These are phyloP conservation scores for Saitozyma sp. DNA, from an alignment of 768 basidiomycete species.

Conservation along the genomic window DNA sequence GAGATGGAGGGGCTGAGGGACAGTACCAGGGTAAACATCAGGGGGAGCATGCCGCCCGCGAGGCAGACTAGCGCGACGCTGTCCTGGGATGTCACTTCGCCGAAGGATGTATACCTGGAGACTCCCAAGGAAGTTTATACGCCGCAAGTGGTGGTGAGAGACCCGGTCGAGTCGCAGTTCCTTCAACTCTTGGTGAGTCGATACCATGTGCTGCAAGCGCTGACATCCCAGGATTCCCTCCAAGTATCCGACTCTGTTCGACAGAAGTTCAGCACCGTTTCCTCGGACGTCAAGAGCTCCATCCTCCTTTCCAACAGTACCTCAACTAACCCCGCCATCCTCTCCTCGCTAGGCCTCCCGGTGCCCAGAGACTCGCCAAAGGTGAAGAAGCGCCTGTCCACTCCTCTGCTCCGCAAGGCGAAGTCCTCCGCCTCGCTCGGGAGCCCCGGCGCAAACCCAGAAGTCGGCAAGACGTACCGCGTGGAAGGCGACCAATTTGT, in stretches of 20 bases:
- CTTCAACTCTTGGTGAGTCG: slow-evolving; percentile 33
- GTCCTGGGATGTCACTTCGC: slow-evolving; percentile 22
- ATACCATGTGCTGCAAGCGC: not conserved
- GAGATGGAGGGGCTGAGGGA: too few relatives aligned
- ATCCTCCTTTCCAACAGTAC: slow-evolving; percentile 26
- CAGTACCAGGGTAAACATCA: not conserved
- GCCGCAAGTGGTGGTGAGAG: slow-evolving; percentile 6
- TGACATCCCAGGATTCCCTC: slow-evolving; percentile 37
- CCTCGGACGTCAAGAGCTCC: slow-evolving; percentile 37
- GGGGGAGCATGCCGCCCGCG: not conserved
- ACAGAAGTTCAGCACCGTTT: slow-evolving; percentile 40
- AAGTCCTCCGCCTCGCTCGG: slow-evolving; percentile 36
- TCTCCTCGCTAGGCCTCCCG: slow-evolving; percentile 41
- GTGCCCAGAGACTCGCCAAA: slow-evolving; percentile 29
- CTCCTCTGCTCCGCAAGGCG: slow-evolving; percentile 37
- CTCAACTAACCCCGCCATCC: slow-evolving; percentile 36
- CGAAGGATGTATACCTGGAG: slow-evolving; percentile 18
- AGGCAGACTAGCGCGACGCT: slow-evolving; percentile 25
- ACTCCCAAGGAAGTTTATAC: slow-evolving; percentile 18
- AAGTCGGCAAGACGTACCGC: slow-evolving; percentile 41
- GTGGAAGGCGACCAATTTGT: slow-evolving; percentile 39
- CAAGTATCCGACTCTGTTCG: slow-evolving; percentile 46
- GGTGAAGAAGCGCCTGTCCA: slow-evolving; percentile 37
- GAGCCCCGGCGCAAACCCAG: slow-evolving; percentile 25
- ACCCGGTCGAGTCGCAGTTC: slow-evolving; percentile 32